A percentile compares a stretch with the other conserved stretches of the same genome.
Conservation (phyloP, 495 filamentous ascomycete species). For the Penicillium bialowiezense region DNA sequence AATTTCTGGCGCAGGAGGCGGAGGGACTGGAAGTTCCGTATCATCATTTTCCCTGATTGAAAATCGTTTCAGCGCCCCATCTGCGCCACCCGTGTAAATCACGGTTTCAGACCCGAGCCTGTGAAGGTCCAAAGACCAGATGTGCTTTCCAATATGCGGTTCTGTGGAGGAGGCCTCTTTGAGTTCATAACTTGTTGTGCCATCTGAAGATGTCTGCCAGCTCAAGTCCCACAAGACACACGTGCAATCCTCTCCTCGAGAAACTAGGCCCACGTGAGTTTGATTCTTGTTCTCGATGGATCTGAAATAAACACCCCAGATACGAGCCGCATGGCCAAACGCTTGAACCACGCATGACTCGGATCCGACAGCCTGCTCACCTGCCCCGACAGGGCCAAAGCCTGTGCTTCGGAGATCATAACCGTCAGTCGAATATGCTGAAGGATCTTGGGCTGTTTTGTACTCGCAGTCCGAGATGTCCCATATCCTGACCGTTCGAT, state of each 20-base stretch:
- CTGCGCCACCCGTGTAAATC: conserved; percentile 82
- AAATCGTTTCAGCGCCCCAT: conserved; percentile 57
- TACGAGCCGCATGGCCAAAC: conserved; percentile 85
- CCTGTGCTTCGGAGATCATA: conserved; percentile 44
- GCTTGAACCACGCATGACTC: conserved; percentile 56
- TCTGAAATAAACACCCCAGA: conserved; percentile 80
- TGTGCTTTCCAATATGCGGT: conserved; percentile 81
- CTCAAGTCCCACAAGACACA: conserved; percentile 66
- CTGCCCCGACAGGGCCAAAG: conserved; percentile 27
- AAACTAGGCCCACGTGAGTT: conserved; percentile 51
- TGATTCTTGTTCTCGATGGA: conserved; percentile 17
- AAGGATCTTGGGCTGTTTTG: conserved; percentile 27
- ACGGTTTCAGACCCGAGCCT: conserved; percentile 24
- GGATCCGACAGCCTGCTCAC: conserved; percentile 18
- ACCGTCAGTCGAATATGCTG: conserved; percentile 43
- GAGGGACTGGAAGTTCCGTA: background rate
- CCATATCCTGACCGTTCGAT: conserved; percentile 88
- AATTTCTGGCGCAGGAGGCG: background rate
- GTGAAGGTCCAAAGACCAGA: conserved; percentile 72
- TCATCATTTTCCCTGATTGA: conserved; percentile 12
- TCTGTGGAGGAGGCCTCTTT: conserved; percentile 48
- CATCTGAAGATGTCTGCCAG: conserved; percentile 21
- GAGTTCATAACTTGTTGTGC: conserved; percentile 38
- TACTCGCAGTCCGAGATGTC: conserved; percentile 59
- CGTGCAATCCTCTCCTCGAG: conserved; percentile 77